Evolutionary conservation across 2,329 filamentous ascomycete species (phyloP), one percentile per base, ranked within the genome.

Genomic region (Aphanocladium album): DNA sequence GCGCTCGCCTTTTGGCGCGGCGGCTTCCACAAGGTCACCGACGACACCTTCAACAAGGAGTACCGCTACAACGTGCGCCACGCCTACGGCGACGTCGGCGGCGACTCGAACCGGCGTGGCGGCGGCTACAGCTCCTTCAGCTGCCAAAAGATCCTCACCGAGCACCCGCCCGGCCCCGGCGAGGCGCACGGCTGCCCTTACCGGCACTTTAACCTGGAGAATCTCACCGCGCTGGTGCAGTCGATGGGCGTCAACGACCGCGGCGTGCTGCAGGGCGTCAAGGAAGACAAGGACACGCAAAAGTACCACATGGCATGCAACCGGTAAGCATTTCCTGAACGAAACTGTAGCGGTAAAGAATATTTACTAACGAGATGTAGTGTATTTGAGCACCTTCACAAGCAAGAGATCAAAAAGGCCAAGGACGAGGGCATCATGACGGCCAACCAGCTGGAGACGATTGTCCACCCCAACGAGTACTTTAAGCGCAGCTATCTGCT

Each of bases 61-160:
- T 98, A 99, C 77, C 85, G 90, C 49, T 99, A 99, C 82, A 98
- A 99, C 72, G 85, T 98, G 61, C 89, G 93, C n/a, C 93, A 99
- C 80, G 76, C 82, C 0, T 99, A 98, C 73, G 95, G 95, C 66
- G 93, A 98, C 69, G 95, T 98, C 0, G 95, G 95, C 59, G 93
- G 93, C 61, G 93, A 98, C 74, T 82, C 87, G 21, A 97, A 96
- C 71, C 85, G 93, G 35, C 85, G 93, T 58, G 89, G 92, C 46
- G 84, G 89, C 59, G 93, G 93, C 21, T 97, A 97, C 73, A 90
- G 89, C 53, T 91, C 95, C 0, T 96, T 91, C 71, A 95, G 90
- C 58, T 99, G 95, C 73, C 93, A 98, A 70, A 97, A 96, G 77
- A 93, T 99, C 57, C 80, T 98, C 27, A 95, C 88, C 0, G 95